These are phyloP conservation scores for Antrodiella citrinella DNA, from an alignment of 768 basidiomycete species.

Conservation along the genomic window DNA sequence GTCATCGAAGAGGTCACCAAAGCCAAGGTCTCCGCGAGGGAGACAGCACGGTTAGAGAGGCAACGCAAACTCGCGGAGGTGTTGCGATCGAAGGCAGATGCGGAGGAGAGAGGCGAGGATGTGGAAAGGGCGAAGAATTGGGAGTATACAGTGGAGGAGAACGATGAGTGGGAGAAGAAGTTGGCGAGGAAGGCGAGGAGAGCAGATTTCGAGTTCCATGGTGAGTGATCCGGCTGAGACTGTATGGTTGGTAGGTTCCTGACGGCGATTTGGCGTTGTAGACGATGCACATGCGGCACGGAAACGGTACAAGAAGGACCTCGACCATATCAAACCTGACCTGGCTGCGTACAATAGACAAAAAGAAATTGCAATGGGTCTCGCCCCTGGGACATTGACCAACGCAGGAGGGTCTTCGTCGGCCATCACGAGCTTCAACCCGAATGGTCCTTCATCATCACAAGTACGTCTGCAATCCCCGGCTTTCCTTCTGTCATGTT, in stretches of 20 bases:
- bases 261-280: conserved; percentile 22
- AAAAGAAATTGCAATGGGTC: conserved; percentile 78
- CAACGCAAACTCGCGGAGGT: conserved; percentile 88
- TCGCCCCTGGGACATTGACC: conserved; percentile 59
- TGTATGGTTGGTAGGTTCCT: background rate
- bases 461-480: conserved; percentile 24
- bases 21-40: conserved; percentile 68
- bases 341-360: conserved; percentile 80
- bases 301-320: conserved; percentile 85
- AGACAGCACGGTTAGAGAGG: conserved; percentile 76
- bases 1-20: conserved; percentile 80
- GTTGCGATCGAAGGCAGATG: conserved; percentile 77
- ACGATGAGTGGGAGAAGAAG: conserved; percentile 95
- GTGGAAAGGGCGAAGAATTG: conserved; percentile 87
- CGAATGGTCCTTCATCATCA: conserved; percentile 33
- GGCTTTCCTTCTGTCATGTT: too few species aligned
- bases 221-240: conserved; percentile 36
- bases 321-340: conserved; percentile 85
- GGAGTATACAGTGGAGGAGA: conserved; percentile 94
- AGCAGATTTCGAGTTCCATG: conserved; percentile 88
- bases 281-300: conserved; percentile 89
- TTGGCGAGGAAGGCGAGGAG: conserved; percentile 71
- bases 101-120: conserved; percentile 89
- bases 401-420: conserved; percentile 29
- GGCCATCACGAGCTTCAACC: conserved; percentile 43